Percentiles rank a stretch among this genome's conserved stretches.
phyloP scores from a whole-genome alignment of 768 basidiomycete genomes.

The Hydnomerulius pinastri region DNA sequence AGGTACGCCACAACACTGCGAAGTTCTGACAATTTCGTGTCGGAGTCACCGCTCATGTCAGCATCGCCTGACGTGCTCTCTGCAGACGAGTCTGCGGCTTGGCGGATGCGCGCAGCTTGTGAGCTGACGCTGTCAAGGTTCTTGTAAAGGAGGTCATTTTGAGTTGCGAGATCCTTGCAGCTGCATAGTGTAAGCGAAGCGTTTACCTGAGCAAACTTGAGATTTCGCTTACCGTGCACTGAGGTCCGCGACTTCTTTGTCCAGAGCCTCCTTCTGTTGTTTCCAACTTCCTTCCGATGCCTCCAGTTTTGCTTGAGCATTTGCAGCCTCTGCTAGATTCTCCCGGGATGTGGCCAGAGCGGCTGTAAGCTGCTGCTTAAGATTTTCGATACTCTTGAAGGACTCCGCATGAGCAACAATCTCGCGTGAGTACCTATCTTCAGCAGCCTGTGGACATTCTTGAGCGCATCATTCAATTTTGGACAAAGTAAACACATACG shows the following conservation, averaged over 20 bases:
- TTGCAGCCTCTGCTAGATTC: conserved; percentile 62
- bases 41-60: conserved; percentile 51
- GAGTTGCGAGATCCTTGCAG: conserved; percentile 69
- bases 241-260: conserved; percentile 76
- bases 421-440: conserved; percentile 79
- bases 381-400: conserved; percentile 66
- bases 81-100: conserved; percentile 59
- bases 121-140: conserved; percentile 84
- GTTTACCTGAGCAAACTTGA: not conserved
- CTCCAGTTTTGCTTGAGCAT: conserved; percentile 69
- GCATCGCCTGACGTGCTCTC: conserved; percentile 41
- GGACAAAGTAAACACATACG: conserved; percentile 37
- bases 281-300: conserved; percentile 80
- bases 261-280: conserved; percentile 72
- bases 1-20: conserved; percentile 80
- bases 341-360: conserved; percentile 59
- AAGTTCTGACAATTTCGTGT: conserved; percentile 69
- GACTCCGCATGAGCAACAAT: conserved; percentile 85
- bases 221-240: conserved; percentile 62
- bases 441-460: conserved; percentile 52
- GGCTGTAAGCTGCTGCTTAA: conserved; percentile 62
- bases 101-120: conserved; percentile 79
- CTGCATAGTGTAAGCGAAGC: conserved; percentile 37
- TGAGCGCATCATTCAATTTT: not conserved
- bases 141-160: conserved; percentile 77